Evolutionary conservation across 345 rosid genomes (phyloP).

Genomic region (Rhodamnia rubescens): DNA sequence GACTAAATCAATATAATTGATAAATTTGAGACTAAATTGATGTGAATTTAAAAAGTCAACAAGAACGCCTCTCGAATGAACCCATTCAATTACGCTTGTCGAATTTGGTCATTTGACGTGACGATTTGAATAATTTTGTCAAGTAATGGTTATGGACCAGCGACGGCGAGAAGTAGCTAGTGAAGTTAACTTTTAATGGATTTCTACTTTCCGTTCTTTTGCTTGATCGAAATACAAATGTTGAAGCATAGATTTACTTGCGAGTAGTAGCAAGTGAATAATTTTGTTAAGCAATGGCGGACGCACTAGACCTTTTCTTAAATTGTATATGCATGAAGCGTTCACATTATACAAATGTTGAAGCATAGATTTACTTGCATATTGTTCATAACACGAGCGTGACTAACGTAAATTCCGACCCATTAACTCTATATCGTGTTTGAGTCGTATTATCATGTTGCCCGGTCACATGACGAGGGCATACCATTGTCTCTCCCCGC

Average conservation of each 20-base stretch:
- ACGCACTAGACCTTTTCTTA: not conserved
- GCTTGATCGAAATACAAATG: not conserved
- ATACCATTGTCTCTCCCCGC: not conserved
- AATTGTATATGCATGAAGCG: not conserved
- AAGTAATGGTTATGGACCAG: not conserved
- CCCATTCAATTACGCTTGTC: too few relatives aligned
- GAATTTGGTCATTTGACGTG: not conserved
- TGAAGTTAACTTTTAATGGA: not conserved
- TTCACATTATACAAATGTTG: not conserved
- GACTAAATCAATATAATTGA: too few relatives aligned
- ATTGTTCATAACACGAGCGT: not conserved
- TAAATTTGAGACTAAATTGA: too few relatives aligned
- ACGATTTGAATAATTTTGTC: not conserved
- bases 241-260: too few relatives aligned
- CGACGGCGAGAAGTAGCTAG: not conserved
- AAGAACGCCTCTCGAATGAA: too few relatives aligned
- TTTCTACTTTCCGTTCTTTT: not conserved
- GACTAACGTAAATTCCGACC: not conserved
- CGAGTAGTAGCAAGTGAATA: too few relatives aligned
- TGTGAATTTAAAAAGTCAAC: too few relatives aligned
- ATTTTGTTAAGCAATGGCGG: too few relatives aligned
- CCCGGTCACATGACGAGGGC: not conserved
- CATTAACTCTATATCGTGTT: not conserved
- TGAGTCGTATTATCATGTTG: not conserved
- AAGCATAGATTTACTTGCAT: not conserved